Conservation (phyloP, 2,329 filamentous ascomycete genomes). For the Tetracladium maxilliforme region DNA sequence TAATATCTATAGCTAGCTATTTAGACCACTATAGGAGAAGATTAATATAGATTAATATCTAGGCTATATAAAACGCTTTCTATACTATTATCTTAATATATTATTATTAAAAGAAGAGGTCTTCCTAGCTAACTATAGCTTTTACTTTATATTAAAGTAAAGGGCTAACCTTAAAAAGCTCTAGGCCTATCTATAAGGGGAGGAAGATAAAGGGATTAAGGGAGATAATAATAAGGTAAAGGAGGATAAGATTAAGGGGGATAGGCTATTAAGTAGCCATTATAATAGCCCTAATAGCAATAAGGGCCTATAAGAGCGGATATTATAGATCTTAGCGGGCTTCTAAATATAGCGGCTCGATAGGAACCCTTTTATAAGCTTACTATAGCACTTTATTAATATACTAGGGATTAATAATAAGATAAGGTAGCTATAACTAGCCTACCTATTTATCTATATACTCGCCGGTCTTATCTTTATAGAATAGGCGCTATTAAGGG, state of each 20-base stretch:
- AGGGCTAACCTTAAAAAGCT: background rate
- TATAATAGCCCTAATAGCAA: too few species aligned
- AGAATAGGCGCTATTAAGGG: background rate
- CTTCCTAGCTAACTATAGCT: background rate
- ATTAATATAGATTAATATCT: background rate
- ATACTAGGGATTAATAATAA: conserved; percentile 1
- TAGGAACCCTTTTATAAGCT: background rate
- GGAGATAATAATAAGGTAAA: too few species aligned
- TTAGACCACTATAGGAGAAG: conserved; percentile 1
- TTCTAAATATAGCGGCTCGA: conserved; percentile 1
- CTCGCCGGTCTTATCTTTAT: conserved; percentile 1
- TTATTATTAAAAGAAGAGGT: background rate
- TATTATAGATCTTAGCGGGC: background rate
- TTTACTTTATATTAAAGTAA: background rate
- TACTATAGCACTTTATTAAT: conserved; percentile 1
- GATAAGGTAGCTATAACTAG: background rate
- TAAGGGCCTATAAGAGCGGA: conserved; percentile 1
- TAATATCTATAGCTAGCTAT: conserved; percentile 1
- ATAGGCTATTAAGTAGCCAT: too few species aligned
- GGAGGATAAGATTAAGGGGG: too few species aligned
- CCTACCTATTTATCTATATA: conserved; percentile 1
- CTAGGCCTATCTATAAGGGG: background rate
- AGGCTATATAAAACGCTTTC: conserved; percentile 1
- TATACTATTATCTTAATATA: conserved; percentile 1
- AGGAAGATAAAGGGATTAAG: too few species aligned